Evolutionary conservation across 129 eudicot genomes (phyloP), one percentile per base, ranked within the genome.

Genomic region (Artemisia annua): DNA sequence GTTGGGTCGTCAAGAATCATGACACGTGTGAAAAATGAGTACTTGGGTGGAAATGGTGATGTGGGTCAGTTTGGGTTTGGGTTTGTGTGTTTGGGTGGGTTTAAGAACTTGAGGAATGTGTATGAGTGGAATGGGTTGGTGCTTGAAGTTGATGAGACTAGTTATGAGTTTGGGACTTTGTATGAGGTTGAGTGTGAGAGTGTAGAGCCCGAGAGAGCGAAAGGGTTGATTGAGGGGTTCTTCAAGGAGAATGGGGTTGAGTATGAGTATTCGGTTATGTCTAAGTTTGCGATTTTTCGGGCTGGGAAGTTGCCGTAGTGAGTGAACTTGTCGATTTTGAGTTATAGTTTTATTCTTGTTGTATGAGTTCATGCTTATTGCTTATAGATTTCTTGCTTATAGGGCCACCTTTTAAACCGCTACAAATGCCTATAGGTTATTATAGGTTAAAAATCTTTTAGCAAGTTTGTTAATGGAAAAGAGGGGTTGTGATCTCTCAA

Each of bases 121-220:
- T 88, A 76, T 72, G 96, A 90, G 48, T 94, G 98, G 98, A 80
- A 88, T 15, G 98, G 93, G 69, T 78, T 94, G 87, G 73, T 70
- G 66, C 72, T 94, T 80, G 98, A 94, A 76, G 75, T 94, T 58
- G 98, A 94, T 43, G 89, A 90, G 76, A 87, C 94, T 11, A 69
- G 74, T 71, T 94, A 75, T 49, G 93, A 90, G 8, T 94, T 94
- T 32, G 98, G 98, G 61, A 80, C 89, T 0, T 77, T 86, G 82
- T 94, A 85, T 83, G 98, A 94, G 88, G 65, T 94, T 64, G 98
- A 94, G 60, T 94, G 98, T 69, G 98, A 90, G 86, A 90, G 93
- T 63, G 54, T 35, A n/a, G 96, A 94, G 71, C 97, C 97, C 0
- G 98, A 94, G 50, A 90, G 71, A 20, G 97, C 85, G 7, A 94